phyloP scores from a whole-genome alignment of 2,329 filamentous ascomycete species.

The Zarea fungicola region DNA sequence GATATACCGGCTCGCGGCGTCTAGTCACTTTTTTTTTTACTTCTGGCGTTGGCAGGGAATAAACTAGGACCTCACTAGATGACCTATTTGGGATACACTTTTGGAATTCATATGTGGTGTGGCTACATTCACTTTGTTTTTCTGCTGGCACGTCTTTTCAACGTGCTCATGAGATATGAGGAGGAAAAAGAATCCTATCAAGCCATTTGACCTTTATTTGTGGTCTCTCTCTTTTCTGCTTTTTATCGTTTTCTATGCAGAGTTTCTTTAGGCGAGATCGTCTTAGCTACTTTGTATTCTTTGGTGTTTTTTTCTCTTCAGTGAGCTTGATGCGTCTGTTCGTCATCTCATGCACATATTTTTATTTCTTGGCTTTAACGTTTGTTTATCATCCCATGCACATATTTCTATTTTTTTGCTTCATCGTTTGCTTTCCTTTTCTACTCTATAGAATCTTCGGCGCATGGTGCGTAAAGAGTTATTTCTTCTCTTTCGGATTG shows the following conservation, averaged over 20 bases:
- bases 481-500: background rate
- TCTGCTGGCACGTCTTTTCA: background rate
- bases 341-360: conserved; percentile 9
- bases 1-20: conserved; percentile 3
- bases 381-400: conserved; percentile 6
- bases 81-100: conserved; percentile 10
- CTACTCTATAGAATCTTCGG: background rate
- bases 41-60: conserved; percentile 3
- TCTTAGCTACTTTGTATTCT: conserved; percentile 16
- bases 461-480: conserved; percentile 6
- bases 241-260: conserved; percentile 11
- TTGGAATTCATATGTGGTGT: conserved; percentile 1
- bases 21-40: background rate
- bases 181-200: conserved; percentile 2
- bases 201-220: conserved; percentile 9
- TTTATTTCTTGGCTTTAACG: conserved; percentile 11
- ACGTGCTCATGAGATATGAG: conserved; percentile 5
- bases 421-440: conserved; percentile 3
- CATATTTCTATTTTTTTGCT: conserved; percentile 3
- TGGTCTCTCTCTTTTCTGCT: conserved; percentile 3
- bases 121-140: conserved; percentile 1
- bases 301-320: conserved; percentile 17
- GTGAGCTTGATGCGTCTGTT: conserved; percentile 12
- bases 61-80: conserved; percentile 10
- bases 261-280: conserved; percentile 11